Base-by-base conservation (phyloP, 148 eudicot genomes). In the Vaccinium corymbosum region DNA sequence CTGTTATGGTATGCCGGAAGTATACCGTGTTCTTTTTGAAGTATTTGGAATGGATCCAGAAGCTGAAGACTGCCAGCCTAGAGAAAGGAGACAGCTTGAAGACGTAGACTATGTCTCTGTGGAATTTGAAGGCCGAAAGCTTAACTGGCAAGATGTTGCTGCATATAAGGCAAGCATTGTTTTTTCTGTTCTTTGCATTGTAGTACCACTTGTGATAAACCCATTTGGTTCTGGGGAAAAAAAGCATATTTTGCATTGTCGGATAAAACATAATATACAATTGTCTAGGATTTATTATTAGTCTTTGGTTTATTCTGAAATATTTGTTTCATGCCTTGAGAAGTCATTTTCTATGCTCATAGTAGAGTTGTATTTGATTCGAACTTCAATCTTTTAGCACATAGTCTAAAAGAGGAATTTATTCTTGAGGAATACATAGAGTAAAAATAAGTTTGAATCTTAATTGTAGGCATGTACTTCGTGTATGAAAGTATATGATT, bases 1-100 rank as follows among this genome's bases (percentile, higher is more conserved):
- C 89, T 97, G 99, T 89, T 97, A 89, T 83, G 99, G 98, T 46
- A 90, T 97, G 98, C 99, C 99, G 38, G 99, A 97, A 88, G 98
- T 97, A 61, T 97, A 94, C 84, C 95, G 99, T 70, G 98, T 97
- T 85, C 97, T 97, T 76, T 97, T 97, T 89, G 99, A 97, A 90
- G 99, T 97, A 73, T 97, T 97, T 91, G 99, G 97, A 61, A 87
- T 97, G 93, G 99, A 97, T 79, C 97, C 95, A 14, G 99, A 97
- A 70, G 99, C 89, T 84, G 99, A 97, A 88, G 99, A 97, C 76
- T 93, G 95, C 89, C 99, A 97, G 89, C 99, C 99, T 73, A 97
- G 90, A 91, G 78, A 87, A 74, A 91, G 99, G 90, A 92, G 99
- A 89, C 98, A 97, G 74, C 98, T 97, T 82, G 99, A 97, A 85